Evolutionary conservation across 345 rosid species (phyloP), one percentile per base, ranked within the genome.

Genomic region (Salix dunnii): DNA sequence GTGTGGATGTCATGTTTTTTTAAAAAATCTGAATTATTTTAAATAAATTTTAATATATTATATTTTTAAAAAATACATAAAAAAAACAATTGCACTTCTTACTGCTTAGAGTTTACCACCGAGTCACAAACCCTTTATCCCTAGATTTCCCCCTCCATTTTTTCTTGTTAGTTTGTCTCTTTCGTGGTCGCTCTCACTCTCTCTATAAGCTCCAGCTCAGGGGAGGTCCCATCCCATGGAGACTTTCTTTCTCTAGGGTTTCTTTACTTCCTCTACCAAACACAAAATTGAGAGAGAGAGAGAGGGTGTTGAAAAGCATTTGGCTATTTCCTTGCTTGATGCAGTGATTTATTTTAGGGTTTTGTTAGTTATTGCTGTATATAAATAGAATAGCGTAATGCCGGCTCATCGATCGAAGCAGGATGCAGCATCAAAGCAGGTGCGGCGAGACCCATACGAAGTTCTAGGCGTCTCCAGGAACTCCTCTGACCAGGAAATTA

Each of bases 401-500:
- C 72, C 76, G 64, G 76, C 58, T 28, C 79, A 76, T 33, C 76
- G 78, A 76, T 82, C 79, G 58, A 78, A 53, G 79, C 81, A 81
- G 69, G 92, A 90, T 73, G 89, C 82, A 23, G 88, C 79, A 31
- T 23, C 62, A 74, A 85, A 87, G 89, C 95, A 89, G 86, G 87
- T 84, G 78, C 88, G 97, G 72, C 92, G 98, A 69, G 98, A 94
- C 83, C 97, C 97, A 17, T 96, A 94, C 79, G 98, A 94, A 79
- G 95, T 92, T 33, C 94, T 96, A 27, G 91, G 90, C 27, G 85
- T 96, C 79, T 81, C 90, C 38, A 85, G 81, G 84, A 90, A 83
- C 92, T 86, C 93, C 27, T 89, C 98, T 49, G 98, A 96, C 83
- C 97, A 94, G 82, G 98, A 96, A 84, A 92, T 94, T 71, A 96